Base-by-base conservation (phyloP, 176 grass and related monocot species). In the Alloteropsis semialata region DNA sequence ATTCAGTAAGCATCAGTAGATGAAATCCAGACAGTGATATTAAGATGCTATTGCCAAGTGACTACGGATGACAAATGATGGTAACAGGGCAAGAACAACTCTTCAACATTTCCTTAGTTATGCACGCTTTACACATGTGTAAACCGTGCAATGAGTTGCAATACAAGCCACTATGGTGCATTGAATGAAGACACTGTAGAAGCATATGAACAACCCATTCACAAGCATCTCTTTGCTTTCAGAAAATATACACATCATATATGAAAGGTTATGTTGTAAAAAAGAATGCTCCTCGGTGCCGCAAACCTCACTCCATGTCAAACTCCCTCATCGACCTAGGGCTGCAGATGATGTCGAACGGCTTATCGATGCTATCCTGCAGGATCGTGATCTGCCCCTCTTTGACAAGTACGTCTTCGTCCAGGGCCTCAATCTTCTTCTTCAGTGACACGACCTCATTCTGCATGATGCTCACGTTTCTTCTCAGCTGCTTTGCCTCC, bases 371-470 rank as follows among this genome's bases (percentile, higher is more conserved):
- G 65, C 86, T 90, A 43, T 97, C 95, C 62, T 89, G 90, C n/a
- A 98, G 81, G 38, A 98, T 98, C 16, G 86, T 82, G 13, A 98
- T 88, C 86, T 98, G 90, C 10, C 92, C 95, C 39, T 98, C 95
- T 77, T 98, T 98, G 7, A 92, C 12, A 44, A 91, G 78, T 76
- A 94, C 81, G 56, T 91, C 90, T 48, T 98, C 95, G 8, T 98
- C 95, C 15, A 98, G 88, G 53, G 69, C 72, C 63, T 98, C 95
- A 10, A 95, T 92, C 74, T 78, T 94, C 76, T 91, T 90, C 64
- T 81, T 91, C 6, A 93, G 71, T 11, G 78, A 84, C 25, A 46
- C 53, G 10, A 79, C 53, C 62, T 93, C 92, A 10, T 79, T 78
- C 46, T 87, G 82, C 78, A 98, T 77, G 69, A 78, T 25, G 37